Conservation (phyloP, 1,284 basidiomycete species). For the Moniliella sp. region DNA sequence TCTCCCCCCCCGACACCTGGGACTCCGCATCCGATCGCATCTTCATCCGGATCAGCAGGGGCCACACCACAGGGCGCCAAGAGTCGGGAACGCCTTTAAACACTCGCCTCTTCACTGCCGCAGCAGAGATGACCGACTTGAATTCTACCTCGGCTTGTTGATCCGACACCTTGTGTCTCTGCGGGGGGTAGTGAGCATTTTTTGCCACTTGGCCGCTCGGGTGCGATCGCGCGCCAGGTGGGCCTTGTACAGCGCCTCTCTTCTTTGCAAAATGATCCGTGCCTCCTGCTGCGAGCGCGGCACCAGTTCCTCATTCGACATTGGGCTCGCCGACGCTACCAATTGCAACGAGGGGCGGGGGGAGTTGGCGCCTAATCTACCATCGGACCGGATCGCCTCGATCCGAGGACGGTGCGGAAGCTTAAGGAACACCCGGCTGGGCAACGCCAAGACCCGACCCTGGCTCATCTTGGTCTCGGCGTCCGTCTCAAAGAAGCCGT, state of each 20-base stretch:
- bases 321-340: conserved; percentile 1
- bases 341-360: not conserved
- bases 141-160: no score
- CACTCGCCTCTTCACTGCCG: conserved; percentile 44
- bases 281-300: conserved; percentile 3
- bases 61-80: conserved; percentile 83
- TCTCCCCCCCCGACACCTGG: no score
- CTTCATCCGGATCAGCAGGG: conserved; percentile 40
- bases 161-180: no score
- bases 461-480: not conserved
- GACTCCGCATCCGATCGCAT: no score
- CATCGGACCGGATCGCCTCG: no score
- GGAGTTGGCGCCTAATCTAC: conserved; percentile 2
- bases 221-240: conserved; percentile 8
- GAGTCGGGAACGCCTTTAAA: conserved; percentile 93
- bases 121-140: conserved; percentile 7
- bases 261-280: no score
- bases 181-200: conserved; percentile 13
- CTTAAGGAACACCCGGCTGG: not conserved
- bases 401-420: not conserved
- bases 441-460: conserved; percentile 3
- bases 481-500: not conserved
- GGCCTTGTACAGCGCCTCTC: conserved; percentile 3
- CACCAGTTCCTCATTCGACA: conserved; percentile 1
- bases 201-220: conserved; percentile 15